Percentiles rank a stretch among this genome's conserved stretches.
These are phyloP conservation scores for Vanderwaltozyma polyspora DNA, from an alignment of 805 yeast genomes.

Conservation along the genomic window DNA sequence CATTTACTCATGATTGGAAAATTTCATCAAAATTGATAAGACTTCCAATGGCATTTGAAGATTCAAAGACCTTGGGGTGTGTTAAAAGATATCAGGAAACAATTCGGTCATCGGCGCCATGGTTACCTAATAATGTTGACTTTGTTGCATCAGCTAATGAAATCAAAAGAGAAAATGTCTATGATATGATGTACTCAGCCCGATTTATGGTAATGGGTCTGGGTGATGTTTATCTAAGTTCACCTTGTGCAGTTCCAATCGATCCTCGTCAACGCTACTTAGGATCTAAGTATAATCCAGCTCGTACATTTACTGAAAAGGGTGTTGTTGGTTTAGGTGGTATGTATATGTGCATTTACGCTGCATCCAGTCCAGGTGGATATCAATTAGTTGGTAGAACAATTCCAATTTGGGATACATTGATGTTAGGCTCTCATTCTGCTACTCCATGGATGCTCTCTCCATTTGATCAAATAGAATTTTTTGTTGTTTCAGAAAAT, in stretches of 20 bases:
- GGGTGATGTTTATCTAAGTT: constrained; percentile 95
- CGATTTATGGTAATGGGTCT: constrained; percentile 86
- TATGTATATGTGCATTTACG: constrained; percentile 96
- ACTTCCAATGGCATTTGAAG: constrained; percentile 96
- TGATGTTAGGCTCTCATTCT: constrained; percentile 59
- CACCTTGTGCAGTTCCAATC: constrained; percentile 96
- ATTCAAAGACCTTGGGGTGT: constrained; percentile 75
- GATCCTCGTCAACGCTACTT: constrained; percentile 91
- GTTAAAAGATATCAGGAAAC: constrained; percentile 89
- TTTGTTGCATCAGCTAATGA: constrained; percentile 85
- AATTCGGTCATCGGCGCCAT: constrained; percentile 84
- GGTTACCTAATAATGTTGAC: constrained; percentile 97
- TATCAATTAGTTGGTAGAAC: constrained; percentile 95
- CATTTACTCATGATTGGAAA: constrained; percentile 70
- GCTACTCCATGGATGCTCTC: constrained; percentile 79
- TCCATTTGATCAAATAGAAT: constrained; percentile 91
- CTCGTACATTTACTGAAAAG: constrained; percentile 90
- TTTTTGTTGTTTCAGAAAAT: constrained; percentile 80
- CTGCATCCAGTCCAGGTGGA: constrained; percentile 98
- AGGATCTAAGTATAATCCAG: constrained; percentile 92
- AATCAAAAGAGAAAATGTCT: constrained; percentile 60
- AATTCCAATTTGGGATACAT: constrained; percentile 94
- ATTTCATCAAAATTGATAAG: constrained; percentile 73
- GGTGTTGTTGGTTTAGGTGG: constrained; percentile 99
- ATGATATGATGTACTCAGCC: constrained; percentile 80